phyloP scores from a whole-genome alignment of 352 stramenopile genomes.

The Phytophthora vignae region DNA sequence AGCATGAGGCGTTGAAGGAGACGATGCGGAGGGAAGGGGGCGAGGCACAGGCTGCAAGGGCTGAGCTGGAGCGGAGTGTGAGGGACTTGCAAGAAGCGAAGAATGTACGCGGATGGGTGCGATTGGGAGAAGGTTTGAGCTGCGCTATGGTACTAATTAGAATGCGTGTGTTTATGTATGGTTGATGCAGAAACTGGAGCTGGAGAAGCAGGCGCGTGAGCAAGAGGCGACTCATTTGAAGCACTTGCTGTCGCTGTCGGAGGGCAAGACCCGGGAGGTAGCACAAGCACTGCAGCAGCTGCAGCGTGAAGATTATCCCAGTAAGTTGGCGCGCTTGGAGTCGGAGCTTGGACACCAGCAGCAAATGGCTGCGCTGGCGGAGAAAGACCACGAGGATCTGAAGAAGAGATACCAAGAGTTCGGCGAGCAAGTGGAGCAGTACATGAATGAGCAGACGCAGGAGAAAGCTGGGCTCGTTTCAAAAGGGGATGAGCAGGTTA shows the following conservation, averaged over 20 bases:
- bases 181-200: constrained; percentile 57
- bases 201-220: constrained; percentile 56
- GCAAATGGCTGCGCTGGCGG: constrained; percentile 36
- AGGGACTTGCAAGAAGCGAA: constrained; percentile 51
- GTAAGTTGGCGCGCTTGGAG: constrained; percentile 58
- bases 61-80: constrained; percentile 29
- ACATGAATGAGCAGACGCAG: constrained; percentile 76
- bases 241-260: constrained; percentile 57
- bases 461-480: constrained; percentile 48
- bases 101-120: constrained; percentile 22
- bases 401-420: constrained; percentile 80
- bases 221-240: constrained; percentile 65
- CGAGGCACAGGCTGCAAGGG: constrained; percentile 19
- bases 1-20: constrained; percentile 51
- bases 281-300: constrained; percentile 47
- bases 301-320: constrained; percentile 58
- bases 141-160: constrained; percentile 9
- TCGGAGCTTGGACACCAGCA: constrained; percentile 51
- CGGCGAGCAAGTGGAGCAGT: constrained; percentile 71
- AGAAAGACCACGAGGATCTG: constrained; percentile 67
- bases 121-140: not conserved
- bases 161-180: constrained; percentile 9
- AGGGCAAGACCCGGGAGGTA: constrained; percentile 59
- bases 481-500: constrained; percentile 46
- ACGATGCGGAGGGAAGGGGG: constrained; percentile 39